These are phyloP conservation scores for Rhizophora mangle DNA, from an alignment of 345 rosid species.

Conservation along the genomic window DNA sequence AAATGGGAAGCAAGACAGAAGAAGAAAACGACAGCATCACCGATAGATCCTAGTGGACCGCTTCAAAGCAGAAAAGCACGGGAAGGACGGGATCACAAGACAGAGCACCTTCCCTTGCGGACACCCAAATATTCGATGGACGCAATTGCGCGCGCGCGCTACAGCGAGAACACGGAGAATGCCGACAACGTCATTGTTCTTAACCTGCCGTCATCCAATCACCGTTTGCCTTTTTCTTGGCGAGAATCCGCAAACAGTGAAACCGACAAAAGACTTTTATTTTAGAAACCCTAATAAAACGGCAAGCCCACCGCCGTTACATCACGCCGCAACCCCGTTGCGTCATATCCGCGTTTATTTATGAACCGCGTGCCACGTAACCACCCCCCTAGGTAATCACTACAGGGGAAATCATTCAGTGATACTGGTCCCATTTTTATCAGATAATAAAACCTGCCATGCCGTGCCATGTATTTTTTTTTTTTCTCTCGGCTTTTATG, in stretches of 20 bases:
- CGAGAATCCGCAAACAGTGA: too few relatives aligned
- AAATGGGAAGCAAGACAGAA: background rate
- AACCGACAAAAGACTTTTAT: too few relatives aligned
- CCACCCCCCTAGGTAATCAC: background rate
- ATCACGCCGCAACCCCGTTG: constrained; percentile 17
- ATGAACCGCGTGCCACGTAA: constrained; percentile 1
- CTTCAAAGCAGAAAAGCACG: background rate
- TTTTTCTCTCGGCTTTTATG: too few relatives aligned
- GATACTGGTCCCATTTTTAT: background rate
- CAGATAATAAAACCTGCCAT: too few relatives aligned
- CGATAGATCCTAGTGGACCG: constrained; percentile 16
- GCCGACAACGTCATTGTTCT: constrained; percentile 9
- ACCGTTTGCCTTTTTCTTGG: background rate
- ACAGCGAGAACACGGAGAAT: constrained; percentile 1
- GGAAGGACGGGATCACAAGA: background rate
- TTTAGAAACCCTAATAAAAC: background rate
- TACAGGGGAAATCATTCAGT: background rate
- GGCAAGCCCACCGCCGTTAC: constrained; percentile 35
- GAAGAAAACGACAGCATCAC: background rate
- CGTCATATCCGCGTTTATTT: background rate
- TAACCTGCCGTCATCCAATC: constrained; percentile 7
- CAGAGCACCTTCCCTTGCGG: background rate
- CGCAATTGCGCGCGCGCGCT: background rate
- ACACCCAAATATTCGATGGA: background rate
- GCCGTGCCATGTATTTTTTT: too few relatives aligned